Conservation (phyloP, 2,329 filamentous ascomycete genomes). For the Stagonosporopsis tanaceti region DNA sequence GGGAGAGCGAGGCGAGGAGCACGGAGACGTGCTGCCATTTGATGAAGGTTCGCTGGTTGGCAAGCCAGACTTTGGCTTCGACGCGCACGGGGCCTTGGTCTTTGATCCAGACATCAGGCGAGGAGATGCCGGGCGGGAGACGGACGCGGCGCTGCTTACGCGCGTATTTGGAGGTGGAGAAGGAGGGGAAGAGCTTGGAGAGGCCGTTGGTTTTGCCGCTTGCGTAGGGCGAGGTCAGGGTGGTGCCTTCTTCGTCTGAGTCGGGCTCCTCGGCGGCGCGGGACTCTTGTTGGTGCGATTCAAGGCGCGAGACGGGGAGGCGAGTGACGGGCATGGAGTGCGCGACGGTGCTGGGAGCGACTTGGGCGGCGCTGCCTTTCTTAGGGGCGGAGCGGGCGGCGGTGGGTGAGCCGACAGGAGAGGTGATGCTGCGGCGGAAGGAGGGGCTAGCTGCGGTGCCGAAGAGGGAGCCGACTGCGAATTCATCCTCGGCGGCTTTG, state of each 20-base stretch:
- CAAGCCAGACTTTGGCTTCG: conserved; percentile 98
- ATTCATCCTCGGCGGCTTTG: conserved; percentile 83
- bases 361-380: conserved; percentile 16
- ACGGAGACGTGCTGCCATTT: conserved; percentile 98
- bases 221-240: conserved; percentile 25
- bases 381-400: conserved; percentile 35
- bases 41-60: conserved; percentile 96
- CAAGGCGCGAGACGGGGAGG: conserved; percentile 27
- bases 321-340: conserved; percentile 31
- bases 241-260: conserved; percentile 58
- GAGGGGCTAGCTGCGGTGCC: conserved; percentile 56
- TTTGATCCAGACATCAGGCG: conserved; percentile 90
- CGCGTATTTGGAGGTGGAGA: conserved; percentile 77
- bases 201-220: conserved; percentile 61
- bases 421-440: conserved; percentile 66
- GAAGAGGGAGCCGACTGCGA: conserved; percentile 88
- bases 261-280: conserved; percentile 56
- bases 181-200: conserved; percentile 78
- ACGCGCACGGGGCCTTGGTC: conserved; percentile 90
- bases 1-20: conserved; percentile 80
- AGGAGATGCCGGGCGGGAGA: conserved; percentile 85
- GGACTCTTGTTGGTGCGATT: conserved; percentile 37
- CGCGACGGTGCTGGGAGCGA: conserved; percentile 25
- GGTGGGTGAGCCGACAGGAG: conserved; percentile 70
- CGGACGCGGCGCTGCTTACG: conserved; percentile 57